These are phyloP conservation scores for Ogataea glucozyma DNA, from an alignment of 805 yeast genomes.

Conservation along the genomic window DNA sequence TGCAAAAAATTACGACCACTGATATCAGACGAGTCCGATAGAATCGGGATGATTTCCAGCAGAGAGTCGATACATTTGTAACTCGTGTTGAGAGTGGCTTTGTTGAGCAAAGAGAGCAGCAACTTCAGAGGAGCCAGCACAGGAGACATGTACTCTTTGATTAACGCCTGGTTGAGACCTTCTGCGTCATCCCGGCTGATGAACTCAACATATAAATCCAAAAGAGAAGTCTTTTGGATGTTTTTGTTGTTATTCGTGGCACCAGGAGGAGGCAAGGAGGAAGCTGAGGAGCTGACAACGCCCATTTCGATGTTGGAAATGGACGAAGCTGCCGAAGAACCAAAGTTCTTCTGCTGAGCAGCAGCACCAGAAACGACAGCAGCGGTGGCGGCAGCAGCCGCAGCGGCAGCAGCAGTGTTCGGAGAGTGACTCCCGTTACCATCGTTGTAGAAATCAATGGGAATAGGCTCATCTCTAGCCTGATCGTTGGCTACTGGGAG, in stretches of 20 bases:
- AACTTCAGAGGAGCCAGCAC: constrained; percentile 55
- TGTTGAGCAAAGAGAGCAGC: constrained; percentile 61
- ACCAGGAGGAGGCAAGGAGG: constrained; percentile 30
- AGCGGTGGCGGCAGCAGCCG: background rate
- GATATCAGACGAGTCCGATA: constrained; percentile 69
- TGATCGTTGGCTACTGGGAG: constrained; percentile 41
- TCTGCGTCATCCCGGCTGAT: constrained; percentile 34
- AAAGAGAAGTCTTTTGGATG: constrained; percentile 16
- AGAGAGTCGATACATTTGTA: constrained; percentile 58
- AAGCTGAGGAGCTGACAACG: constrained; percentile 16
- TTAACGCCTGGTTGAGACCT: constrained; percentile 45
- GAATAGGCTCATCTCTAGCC: constrained; percentile 15
- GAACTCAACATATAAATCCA: constrained; percentile 27
- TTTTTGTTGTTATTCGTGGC: constrained; percentile 11
- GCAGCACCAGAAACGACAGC: constrained; percentile 1
- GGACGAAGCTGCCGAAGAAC: constrained; percentile 25
- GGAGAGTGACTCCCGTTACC: background rate
- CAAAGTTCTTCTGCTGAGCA: constrained; percentile 6
- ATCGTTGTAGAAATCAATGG: constrained; percentile 22
- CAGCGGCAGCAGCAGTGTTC: background rate
- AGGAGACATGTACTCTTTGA: constrained; percentile 44
- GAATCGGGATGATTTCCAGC: constrained; percentile 49
- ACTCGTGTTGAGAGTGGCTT: constrained; percentile 59
- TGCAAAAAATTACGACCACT: constrained; percentile 85
- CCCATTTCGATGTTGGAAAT: constrained; percentile 27